Percentiles rank a stretch among this genome's conserved stretches.
Evolutionary conservation across 306 rosid species (phyloP).

Genomic region (Rosa rugosa): DNA sequence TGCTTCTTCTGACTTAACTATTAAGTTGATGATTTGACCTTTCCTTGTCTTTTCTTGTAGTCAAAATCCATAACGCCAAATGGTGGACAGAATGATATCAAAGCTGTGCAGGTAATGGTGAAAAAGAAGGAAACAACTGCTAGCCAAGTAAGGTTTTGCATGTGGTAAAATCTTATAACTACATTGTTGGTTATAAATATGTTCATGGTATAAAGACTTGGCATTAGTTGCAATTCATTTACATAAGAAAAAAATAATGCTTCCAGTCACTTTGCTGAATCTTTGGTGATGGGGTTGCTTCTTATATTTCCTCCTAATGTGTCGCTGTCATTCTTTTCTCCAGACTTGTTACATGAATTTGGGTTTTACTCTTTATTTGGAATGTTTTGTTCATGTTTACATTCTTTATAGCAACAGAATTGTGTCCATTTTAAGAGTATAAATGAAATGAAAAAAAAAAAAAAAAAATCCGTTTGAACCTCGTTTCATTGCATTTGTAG

Average conservation of each 20-base stretch:
- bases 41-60: conserved; percentile 21
- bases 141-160: conserved; percentile 29
- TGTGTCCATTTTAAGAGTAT: background rate
- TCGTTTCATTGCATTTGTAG: conserved; percentile 27
- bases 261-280: background rate
- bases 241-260: background rate
- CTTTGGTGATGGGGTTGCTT: background rate
- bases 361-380: background rate
- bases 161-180: background rate
- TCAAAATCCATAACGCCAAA: conserved; percentile 20
- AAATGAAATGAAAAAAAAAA: too few species aligned
- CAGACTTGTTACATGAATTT: background rate
- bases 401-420: background rate
- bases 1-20: background rate
- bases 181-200: background rate
- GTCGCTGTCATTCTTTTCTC: background rate
- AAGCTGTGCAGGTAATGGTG: conserved; percentile 28
- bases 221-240: background rate
- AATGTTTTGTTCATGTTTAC: background rate
- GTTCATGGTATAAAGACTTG: background rate
- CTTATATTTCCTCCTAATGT: background rate
- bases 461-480: background rate
- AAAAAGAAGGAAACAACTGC: conserved; percentile 27
- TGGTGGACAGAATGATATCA: conserved; percentile 13
- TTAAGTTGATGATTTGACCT: background rate